These are phyloP conservation scores for Populus euphratica DNA, from an alignment of 345 rosid genomes.

Conservation along the genomic window DNA sequence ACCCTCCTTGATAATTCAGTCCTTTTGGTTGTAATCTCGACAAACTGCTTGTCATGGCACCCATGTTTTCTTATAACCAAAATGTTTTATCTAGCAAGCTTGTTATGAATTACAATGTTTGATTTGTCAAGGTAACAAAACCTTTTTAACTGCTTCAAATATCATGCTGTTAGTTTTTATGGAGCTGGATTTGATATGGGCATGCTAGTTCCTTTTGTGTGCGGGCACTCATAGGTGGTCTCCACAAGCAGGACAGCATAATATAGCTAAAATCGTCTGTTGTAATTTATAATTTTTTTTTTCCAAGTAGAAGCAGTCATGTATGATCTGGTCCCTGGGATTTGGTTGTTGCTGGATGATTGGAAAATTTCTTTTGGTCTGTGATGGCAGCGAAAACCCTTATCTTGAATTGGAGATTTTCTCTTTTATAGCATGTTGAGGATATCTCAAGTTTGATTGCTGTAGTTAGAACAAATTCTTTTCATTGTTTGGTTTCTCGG, in stretches of 20 bases:
- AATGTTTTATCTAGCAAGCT: constrained; percentile 8
- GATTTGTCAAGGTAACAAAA: background rate
- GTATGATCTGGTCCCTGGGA: background rate
- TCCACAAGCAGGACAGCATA: background rate
- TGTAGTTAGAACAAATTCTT: background rate
- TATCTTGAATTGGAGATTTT: background rate
- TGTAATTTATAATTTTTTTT: background rate
- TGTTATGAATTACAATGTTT: background rate
- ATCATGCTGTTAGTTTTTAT: background rate
- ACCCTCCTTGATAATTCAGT: background rate
- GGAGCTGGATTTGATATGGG: background rate
- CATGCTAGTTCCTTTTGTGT: background rate
- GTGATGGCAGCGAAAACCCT: background rate
- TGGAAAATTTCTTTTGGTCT: background rate
- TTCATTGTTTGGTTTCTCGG: background rate
- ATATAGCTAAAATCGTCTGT: background rate
- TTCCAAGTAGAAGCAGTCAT: background rate
- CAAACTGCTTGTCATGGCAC: background rate
- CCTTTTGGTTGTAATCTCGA: background rate
- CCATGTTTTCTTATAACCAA: background rate
- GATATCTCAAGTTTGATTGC: background rate
- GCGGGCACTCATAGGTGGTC: background rate
- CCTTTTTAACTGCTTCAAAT: background rate
- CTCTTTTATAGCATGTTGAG: background rate
- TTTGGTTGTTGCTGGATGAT: background rate